Evolutionary conservation across 352 stramenopile genomes (phyloP).

Genomic region (Thalassiosira hispida): DNA sequence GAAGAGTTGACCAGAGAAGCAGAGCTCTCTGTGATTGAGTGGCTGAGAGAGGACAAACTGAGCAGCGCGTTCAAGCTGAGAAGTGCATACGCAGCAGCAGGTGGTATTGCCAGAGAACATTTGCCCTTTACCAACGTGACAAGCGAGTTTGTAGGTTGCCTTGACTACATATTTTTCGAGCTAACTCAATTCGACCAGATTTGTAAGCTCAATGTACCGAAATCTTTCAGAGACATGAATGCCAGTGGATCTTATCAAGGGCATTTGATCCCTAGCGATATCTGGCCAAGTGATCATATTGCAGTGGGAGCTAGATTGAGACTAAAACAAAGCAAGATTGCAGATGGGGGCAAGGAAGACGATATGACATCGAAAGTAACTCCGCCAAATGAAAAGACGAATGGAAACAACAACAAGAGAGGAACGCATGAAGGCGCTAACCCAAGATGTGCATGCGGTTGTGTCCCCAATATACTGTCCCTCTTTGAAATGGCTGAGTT

Average conservation of each 20-base stretch:
- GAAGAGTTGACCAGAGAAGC: neutral
- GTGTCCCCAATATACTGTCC: slow-evolving; percentile 73
- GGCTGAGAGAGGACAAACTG: slow-evolving; percentile 74
- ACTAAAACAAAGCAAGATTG: slow-evolving; percentile 34
- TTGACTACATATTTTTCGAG: slow-evolving; percentile 82
- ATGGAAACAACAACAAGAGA: slow-evolving; percentile 19
- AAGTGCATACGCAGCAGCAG: slow-evolving; percentile 66
- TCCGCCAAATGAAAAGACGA: neutral
- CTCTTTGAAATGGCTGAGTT: slow-evolving; percentile 84
- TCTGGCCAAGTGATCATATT: slow-evolving; percentile 83
- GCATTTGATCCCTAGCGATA: slow-evolving; percentile 76
- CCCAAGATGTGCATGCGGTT: slow-evolving; percentile 71
- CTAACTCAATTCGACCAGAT: slow-evolving; percentile 48
- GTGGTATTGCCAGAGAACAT: slow-evolving; percentile 39
- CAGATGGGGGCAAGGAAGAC: neutral
- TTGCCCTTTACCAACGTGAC: slow-evolving; percentile 83
- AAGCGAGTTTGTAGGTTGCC: slow-evolving; percentile 69
- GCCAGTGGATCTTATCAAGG: slow-evolving; percentile 48
- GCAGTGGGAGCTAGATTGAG: slow-evolving; percentile 65
- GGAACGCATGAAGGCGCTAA: neutral
- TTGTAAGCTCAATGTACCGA: slow-evolving; percentile 64
- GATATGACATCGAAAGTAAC: neutral
- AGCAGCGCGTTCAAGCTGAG: slow-evolving; percentile 63
- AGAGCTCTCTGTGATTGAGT: slow-evolving; percentile 64
- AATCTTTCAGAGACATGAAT: slow-evolving; percentile 67